These are phyloP conservation scores for Knufia petricola DNA, from an alignment of 2,329 filamentous ascomycete genomes.

Conservation along the genomic window DNA sequence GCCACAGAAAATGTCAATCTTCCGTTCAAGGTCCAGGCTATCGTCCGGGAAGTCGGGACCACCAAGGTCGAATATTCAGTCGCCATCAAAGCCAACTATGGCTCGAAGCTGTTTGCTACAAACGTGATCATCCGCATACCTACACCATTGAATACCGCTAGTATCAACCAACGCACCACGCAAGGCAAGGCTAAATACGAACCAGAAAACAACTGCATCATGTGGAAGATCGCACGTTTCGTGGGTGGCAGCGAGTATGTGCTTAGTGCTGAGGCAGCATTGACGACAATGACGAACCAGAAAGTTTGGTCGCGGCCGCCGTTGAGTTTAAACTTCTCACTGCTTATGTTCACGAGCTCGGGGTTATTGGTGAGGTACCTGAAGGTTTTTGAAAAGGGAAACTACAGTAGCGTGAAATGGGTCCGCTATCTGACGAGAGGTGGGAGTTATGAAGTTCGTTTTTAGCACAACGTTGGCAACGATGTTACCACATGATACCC, in stretches of 20 bases:
- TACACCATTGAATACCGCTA: constrained; percentile 90
- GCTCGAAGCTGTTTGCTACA: constrained; percentile 89
- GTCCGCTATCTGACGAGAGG: constrained; percentile 98
- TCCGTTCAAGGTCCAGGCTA: constrained; percentile 97
- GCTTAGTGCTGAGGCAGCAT: constrained; percentile 79
- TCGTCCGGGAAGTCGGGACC: constrained; percentile 93
- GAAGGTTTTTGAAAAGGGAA: constrained; percentile 98
- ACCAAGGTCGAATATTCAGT: constrained; percentile 99
- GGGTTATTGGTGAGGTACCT: constrained; percentile 86
- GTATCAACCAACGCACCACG: constrained; percentile 82
- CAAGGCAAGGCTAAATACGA: constrained; percentile 99
- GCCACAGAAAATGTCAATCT: constrained; percentile 98
- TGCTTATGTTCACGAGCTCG: constrained; percentile 97
- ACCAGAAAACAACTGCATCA: constrained; percentile 92
- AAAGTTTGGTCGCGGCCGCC: constrained; percentile 94
- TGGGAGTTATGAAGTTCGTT: constrained; percentile 95
- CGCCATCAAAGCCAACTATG: constrained; percentile 93
- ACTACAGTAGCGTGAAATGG: constrained; percentile 98
- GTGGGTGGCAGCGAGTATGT: constrained; percentile 97
- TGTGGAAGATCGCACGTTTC: constrained; percentile 99
- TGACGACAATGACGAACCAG: constrained; percentile 96
- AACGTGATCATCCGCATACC: constrained; percentile 93
- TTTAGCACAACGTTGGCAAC: constrained; percentile 19
- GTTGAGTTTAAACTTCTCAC: constrained; percentile 78
- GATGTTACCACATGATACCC: neutral